Conservation (phyloP, 163 green algal species). For the Volvox carteri region DNA sequence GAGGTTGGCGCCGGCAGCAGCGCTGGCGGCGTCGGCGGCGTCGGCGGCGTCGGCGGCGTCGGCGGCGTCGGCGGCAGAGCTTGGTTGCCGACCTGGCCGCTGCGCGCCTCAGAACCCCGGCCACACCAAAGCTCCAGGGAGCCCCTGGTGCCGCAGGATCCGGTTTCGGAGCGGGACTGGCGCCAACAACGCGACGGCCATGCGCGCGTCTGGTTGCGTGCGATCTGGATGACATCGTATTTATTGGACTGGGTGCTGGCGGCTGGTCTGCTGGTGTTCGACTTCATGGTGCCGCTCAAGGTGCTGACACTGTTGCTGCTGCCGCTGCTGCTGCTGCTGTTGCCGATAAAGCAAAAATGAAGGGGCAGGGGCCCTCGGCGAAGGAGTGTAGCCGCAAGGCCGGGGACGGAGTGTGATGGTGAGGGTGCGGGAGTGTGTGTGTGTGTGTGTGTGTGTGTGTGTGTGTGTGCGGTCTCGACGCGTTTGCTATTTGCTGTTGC, state of each 20-base stretch:
- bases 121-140: background rate
- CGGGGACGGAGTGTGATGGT: too few species aligned
- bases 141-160: background rate
- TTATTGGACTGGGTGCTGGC: constrained; percentile 36
- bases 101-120: background rate
- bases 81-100: background rate
- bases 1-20: background rate
- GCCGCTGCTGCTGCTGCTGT: too few species aligned
- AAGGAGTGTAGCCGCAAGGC: too few species aligned
- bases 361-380: too few species aligned
- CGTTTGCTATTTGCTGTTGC: too few species aligned
- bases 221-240: background rate
- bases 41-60: background rate
- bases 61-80: background rate
- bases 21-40: background rate
- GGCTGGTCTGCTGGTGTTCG: background rate
- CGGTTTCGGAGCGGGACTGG: background rate
- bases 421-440: too few species aligned
- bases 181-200: background rate
- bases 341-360: too few species aligned
- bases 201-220: background rate
- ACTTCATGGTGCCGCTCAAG: constrained; percentile 36
- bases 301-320: too few species aligned
- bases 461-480: too few species aligned
- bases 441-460: too few species aligned